phyloP scores from a whole-genome alignment of 2,329 filamentous ascomycete genomes.

The Diaporthe humulicola region DNA sequence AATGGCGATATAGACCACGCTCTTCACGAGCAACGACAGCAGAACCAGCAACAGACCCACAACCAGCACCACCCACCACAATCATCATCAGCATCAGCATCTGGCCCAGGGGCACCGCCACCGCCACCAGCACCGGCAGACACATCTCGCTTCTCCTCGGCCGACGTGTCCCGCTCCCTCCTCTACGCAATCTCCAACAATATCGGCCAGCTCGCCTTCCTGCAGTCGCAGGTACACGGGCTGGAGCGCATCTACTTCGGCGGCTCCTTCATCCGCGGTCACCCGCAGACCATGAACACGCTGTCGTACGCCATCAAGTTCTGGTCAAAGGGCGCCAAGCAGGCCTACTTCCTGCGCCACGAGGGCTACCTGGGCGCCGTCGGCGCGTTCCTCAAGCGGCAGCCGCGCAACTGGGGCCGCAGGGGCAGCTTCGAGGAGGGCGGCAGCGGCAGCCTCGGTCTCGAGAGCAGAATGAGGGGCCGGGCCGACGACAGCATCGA shows the following conservation, averaged over 20 bases:
- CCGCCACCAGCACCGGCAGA: conserved; percentile 41
- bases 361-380: conserved; percentile 96
- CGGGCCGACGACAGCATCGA: conserved; percentile 32
- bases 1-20: conserved; percentile 61
- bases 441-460: conserved; percentile 36
- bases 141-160: conserved; percentile 73
- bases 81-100: conserved; percentile 48
- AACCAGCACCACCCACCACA: conserved; percentile 14
- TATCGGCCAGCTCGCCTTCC: conserved; percentile 96
- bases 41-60: conserved; percentile 39
- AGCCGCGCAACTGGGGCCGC: conserved; percentile 92
- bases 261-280: conserved; percentile 94
- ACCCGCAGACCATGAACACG: conserved; percentile 98
- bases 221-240: conserved; percentile 96
- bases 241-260: conserved; percentile 97
- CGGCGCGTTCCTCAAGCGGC: conserved; percentile 91
- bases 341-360: conserved; percentile 95
- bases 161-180: conserved; percentile 91
- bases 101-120: conserved; percentile 40
- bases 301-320: conserved; percentile 97
- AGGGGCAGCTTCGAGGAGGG: conserved; percentile 79
- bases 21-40: conserved; percentile 39
- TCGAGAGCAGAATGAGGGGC: conserved; percentile 48
- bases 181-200: conserved; percentile 98
- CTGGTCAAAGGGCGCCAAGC: conserved; percentile 91